Conservation (phyloP, 305 asterid species). For the Stenogyne calaminthoides region DNA sequence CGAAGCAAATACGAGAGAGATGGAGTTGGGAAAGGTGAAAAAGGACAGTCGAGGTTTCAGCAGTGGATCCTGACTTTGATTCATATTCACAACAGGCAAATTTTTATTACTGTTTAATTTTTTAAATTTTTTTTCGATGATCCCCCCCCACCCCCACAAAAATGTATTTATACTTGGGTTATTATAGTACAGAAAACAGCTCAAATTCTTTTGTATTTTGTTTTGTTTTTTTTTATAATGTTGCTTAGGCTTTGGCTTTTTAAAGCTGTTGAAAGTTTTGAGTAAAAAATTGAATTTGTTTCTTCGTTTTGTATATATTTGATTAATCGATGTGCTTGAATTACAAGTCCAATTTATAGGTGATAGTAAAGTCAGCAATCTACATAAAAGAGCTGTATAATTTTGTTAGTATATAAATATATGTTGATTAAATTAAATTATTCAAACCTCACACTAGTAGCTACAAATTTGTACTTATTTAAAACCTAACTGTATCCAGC, state of each 20-base stretch:
- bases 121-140: background rate
- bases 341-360: background rate
- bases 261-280: background rate
- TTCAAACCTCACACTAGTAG: background rate
- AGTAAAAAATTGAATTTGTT: background rate
- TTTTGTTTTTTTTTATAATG: background rate
- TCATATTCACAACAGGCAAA: conserved; percentile 11
- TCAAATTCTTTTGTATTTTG: conserved; percentile 24
- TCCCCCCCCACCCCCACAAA: background rate
- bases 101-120: conserved; percentile 9
- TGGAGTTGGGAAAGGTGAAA: conserved; percentile 52
- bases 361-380: background rate
- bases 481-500: background rate
- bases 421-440: too few relatives aligned
- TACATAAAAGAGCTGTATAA: background rate
- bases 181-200: conserved; percentile 2
- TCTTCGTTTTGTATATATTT: background rate
- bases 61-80: conserved; percentile 22
- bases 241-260: conserved; percentile 20
- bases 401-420: background rate
- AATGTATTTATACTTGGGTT: conserved; percentile 33
- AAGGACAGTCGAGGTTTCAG: conserved; percentile 50
- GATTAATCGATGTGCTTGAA: background rate
- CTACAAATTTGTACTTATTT: background rate
- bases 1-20: conserved; percentile 64